phyloP scores from a whole-genome alignment of 768 basidiomycete species.

The Agaricus subrufescens region DNA sequence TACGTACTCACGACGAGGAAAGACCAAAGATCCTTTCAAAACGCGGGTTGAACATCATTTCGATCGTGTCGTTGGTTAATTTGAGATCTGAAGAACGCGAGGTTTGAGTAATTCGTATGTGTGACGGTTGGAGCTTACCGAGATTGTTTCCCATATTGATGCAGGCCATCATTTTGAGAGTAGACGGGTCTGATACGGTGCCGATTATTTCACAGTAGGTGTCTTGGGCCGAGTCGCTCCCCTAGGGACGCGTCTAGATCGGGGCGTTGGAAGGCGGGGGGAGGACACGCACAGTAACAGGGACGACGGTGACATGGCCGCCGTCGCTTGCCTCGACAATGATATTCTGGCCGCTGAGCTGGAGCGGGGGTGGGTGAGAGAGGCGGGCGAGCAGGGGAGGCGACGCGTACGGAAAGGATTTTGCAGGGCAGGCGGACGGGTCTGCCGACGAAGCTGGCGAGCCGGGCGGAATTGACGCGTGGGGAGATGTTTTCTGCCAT shows the following conservation, averaged over 20 bases:
- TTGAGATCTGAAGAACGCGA: constrained; percentile 40
- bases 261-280: neutral
- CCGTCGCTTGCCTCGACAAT: constrained; percentile 67
- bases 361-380: constrained; percentile 2
- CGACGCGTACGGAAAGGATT: constrained; percentile 43
- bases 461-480: constrained; percentile 60
- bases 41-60: constrained; percentile 54
- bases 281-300: constrained; percentile 31
- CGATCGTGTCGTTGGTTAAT: constrained; percentile 57
- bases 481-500: constrained; percentile 26
- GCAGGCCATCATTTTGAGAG: constrained; percentile 49
- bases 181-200: constrained; percentile 46
- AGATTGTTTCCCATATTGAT: constrained; percentile 58
- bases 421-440: constrained; percentile 61
- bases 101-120: neutral
- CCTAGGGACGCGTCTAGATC: constrained; percentile 21
- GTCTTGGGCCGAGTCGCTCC: constrained; percentile 37
- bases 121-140: constrained; percentile 39
- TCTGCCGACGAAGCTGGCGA: constrained; percentile 46
- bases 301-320: constrained; percentile 47
- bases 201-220: constrained; percentile 68
- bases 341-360: constrained; percentile 19
- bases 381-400: constrained; percentile 9
- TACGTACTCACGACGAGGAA: too few species aligned
- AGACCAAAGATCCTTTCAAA: constrained; percentile 22